A percentile compares a stretch with the other conserved stretches of the same genome.
These are phyloP conservation scores for Ophiognomonia clavigignenti-juglandacearum DNA, from an alignment of 2,329 filamentous ascomycete genomes.

Conservation along the genomic window DNA sequence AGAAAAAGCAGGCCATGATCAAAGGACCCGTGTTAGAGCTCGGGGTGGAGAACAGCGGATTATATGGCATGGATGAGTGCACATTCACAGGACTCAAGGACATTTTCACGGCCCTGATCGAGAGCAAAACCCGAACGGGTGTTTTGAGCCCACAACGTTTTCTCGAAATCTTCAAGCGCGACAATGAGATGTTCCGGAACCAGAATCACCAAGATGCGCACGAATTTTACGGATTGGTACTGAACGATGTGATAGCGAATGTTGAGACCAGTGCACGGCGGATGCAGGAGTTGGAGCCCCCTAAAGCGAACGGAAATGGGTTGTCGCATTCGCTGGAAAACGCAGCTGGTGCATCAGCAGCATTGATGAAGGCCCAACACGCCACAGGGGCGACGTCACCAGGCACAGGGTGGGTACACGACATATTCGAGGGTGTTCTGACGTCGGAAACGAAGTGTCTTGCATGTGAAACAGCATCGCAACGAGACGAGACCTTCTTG, in stretches of 20 bases:
- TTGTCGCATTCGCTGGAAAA: constrained; percentile 48
- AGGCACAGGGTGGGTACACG: constrained; percentile 86
- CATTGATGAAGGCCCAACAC: constrained; percentile 23
- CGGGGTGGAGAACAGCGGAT: constrained; percentile 69
- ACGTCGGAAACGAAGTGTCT: constrained; percentile 96
- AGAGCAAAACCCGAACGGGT: constrained; percentile 75
- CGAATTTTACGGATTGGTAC: constrained; percentile 87
- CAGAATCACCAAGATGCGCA: constrained; percentile 98
- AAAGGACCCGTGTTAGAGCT: constrained; percentile 52
- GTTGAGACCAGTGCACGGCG: constrained; percentile 82
- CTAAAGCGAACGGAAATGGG: constrained; percentile 33
- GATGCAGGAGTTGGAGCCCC: constrained; percentile 45
- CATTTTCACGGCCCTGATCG: constrained; percentile 87
- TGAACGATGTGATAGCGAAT: constrained; percentile 95
- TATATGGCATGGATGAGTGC: constrained; percentile 91
- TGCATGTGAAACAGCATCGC: constrained; percentile 92
- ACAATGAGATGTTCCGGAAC: constrained; percentile 96
- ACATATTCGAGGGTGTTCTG: constrained; percentile 90
- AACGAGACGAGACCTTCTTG: constrained; percentile 91
- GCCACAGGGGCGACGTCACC: constrained; percentile 47
- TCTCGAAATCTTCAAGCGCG: constrained; percentile 84
- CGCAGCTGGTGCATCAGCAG: constrained; percentile 32
- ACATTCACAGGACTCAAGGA: constrained; percentile 94
- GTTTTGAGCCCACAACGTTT: constrained; percentile 91
- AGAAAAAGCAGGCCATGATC: constrained; percentile 88